Base-by-base conservation (phyloP, 1,139 yeast genomes). In the Suhomyces kunorum region DNA sequence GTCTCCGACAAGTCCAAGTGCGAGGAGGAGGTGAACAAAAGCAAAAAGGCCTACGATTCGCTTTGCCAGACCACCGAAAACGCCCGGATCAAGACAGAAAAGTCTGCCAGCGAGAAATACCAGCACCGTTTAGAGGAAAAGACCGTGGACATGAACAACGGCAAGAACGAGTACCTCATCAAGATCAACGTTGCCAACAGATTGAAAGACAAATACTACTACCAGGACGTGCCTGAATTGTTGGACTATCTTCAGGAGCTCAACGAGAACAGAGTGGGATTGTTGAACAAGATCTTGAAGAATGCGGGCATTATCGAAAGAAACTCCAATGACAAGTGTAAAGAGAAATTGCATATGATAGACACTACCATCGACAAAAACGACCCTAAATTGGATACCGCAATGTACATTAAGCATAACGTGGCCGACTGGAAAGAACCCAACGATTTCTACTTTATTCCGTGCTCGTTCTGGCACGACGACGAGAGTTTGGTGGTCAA, bases 401-500 rank as follows among this genome's bases (percentile, higher is more conserved):
- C 88, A 26, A 92, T 94, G 98, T 94, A 83, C 63, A 81, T 89
- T 42, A 89, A 89, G 56, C 99, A 94, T 63, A 94, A 94, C 56
- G 44, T 68, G 17, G 55, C 70, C 16, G 75, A 74, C 25, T 92
- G 97, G 97, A 71, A 72, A 34, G 98, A 89, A 54, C 98, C 98
- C 0, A 68, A 68, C 5, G 98, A 92, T 62, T 87, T 84, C 57
- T 76, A 79, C 50, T 94, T 84, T 55, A 78, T 87, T 49, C 97
- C 98, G 1, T 83, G 95, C 28, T 82, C 90, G 24, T 85, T 94
- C 36, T 94, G 98, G 98, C 98, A 90, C 62, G 98, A 92, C 56
- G 97, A 92, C 61, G 96, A 89, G 48, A 71, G 78, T 34, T 80
- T 92, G 66, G 70, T 82, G 12, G 75, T 79, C 2, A 74, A 76